phyloP scores from a whole-genome alignment of 352 stramenopile species.

The Aphanomyces cochlioides region DNA sequence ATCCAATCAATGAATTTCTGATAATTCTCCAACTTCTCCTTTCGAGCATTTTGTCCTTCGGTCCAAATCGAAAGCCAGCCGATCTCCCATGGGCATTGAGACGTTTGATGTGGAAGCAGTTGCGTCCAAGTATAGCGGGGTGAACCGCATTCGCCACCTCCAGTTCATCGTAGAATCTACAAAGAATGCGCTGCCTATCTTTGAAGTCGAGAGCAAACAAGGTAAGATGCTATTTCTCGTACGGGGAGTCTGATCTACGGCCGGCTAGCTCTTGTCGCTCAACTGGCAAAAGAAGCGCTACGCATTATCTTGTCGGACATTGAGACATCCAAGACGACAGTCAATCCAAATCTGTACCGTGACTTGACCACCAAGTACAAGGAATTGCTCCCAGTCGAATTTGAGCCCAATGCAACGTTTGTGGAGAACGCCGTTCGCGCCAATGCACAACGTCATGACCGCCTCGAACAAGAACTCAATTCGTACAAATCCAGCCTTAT shows the following conservation, averaged over 20 bases:
- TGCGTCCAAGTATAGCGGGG: conserved; percentile 75
- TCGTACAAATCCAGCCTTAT: conserved; percentile 91
- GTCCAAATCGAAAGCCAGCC: no score
- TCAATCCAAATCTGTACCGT: conserved; percentile 23
- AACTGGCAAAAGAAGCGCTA: conserved; percentile 27
- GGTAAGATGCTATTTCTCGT: conserved; percentile 10
- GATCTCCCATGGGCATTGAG: conserved; percentile 35
- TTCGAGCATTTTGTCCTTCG: no score
- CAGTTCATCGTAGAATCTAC: conserved; percentile 52
- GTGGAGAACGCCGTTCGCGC: conserved; percentile 67
- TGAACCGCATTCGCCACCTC: conserved; percentile 70
- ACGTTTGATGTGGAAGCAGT: conserved; percentile 81
- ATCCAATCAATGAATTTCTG: neutral
- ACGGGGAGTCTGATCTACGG: neutral
- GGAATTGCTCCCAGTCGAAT: conserved; percentile 25
- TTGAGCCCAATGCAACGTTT: conserved; percentile 41
- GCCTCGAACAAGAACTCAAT: conserved; percentile 83
- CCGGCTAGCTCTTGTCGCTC: conserved; percentile 1
- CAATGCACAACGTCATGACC: conserved; percentile 66
- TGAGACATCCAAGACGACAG: conserved; percentile 25
- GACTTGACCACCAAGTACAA: conserved; percentile 27
- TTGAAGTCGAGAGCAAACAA: conserved; percentile 26
- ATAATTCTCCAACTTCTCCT: no score
- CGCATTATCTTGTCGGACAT: conserved; percentile 22
- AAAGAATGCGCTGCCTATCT: conserved; percentile 3